Conservation (phyloP, 2,329 filamentous ascomycete genomes). For the Aspergillus proliferans region DNA sequence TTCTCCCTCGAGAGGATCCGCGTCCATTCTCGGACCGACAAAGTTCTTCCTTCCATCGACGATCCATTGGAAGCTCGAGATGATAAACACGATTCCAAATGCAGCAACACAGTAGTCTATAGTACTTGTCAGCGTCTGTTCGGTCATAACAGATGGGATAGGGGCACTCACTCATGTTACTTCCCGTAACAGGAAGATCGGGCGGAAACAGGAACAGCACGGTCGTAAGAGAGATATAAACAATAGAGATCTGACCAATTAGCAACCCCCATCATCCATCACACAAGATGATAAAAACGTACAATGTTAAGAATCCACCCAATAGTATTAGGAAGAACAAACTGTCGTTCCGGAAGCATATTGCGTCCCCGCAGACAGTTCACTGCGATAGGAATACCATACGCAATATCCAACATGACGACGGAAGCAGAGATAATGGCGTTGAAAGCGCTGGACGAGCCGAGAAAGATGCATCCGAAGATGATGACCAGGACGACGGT, state of each 20-base stretch:
- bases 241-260: slow-evolving; percentile 47
- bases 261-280: background rate
- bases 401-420: slow-evolving; percentile 64
- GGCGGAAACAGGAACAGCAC: slow-evolving; percentile 72
- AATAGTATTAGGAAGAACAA: slow-evolving; percentile 49
- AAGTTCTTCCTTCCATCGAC: slow-evolving; percentile 58
- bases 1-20: slow-evolving; percentile 26
- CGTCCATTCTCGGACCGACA: slow-evolving; percentile 46
- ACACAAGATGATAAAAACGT: slow-evolving; percentile 12
- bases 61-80: slow-evolving; percentile 55
- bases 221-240: slow-evolving; percentile 64
- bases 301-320: slow-evolving; percentile 57
- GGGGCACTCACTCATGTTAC: slow-evolving; percentile 58
- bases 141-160: background rate
- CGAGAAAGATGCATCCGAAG: slow-evolving; percentile 65
- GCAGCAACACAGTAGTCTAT: slow-evolving; percentile 44
- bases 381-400: slow-evolving; percentile 66
- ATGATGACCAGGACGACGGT: slow-evolving; percentile 57
- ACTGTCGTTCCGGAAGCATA: slow-evolving; percentile 57
- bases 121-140: background rate
- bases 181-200: slow-evolving; percentile 55
- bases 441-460: slow-evolving; percentile 61
- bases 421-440: slow-evolving; percentile 66
- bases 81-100: slow-evolving; percentile 52
- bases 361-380: slow-evolving; percentile 61